Evolutionary conservation across 2,329 filamentous ascomycete species (phyloP).

Genomic region (Ophiocordyceps camponoti-leonardi): DNA sequence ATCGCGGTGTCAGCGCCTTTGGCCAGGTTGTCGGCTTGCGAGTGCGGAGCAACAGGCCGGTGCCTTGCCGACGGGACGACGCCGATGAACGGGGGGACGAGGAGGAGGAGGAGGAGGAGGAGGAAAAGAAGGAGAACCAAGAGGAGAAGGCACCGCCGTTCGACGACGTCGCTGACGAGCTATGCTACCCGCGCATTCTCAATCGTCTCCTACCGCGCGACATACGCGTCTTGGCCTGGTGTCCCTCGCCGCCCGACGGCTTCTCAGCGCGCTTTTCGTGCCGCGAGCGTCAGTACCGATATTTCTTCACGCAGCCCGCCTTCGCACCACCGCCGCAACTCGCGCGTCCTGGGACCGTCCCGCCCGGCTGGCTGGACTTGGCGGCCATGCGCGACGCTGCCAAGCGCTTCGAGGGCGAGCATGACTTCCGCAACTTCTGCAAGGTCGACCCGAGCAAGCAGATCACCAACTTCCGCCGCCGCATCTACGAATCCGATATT

Average conservation of each 20-base stretch:
- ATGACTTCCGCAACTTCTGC: constrained; percentile 96
- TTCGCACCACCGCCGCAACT: constrained; percentile 45
- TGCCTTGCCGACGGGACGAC: constrained; percentile 16
- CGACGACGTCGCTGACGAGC: constrained; percentile 64
- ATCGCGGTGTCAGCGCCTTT: constrained; percentile 88
- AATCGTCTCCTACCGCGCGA: constrained; percentile 80
- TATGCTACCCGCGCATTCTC: constrained; percentile 66
- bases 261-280: constrained; percentile 93
- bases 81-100: constrained; percentile 4
- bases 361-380: constrained; percentile 72
- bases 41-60: constrained; percentile 62
- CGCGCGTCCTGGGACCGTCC: constrained; percentile 8
- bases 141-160: constrained; percentile 11
- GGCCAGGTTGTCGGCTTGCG: constrained; percentile 80
- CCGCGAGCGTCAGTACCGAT: constrained; percentile 77
- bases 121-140: constrained; percentile 3
- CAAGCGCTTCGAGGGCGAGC: constrained; percentile 58
- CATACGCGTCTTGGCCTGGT: constrained; percentile 88
- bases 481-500: constrained; percentile 67
- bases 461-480: constrained; percentile 64
- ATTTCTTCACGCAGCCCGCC: constrained; percentile 93
- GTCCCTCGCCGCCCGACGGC: constrained; percentile 56
- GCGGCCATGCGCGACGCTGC: constrained; percentile 73
- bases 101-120: constrained; percentile 5
- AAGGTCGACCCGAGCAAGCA: constrained; percentile 85